Conservation (phyloP, 805 yeast genomes). For the Candida railenensis region DNA sequence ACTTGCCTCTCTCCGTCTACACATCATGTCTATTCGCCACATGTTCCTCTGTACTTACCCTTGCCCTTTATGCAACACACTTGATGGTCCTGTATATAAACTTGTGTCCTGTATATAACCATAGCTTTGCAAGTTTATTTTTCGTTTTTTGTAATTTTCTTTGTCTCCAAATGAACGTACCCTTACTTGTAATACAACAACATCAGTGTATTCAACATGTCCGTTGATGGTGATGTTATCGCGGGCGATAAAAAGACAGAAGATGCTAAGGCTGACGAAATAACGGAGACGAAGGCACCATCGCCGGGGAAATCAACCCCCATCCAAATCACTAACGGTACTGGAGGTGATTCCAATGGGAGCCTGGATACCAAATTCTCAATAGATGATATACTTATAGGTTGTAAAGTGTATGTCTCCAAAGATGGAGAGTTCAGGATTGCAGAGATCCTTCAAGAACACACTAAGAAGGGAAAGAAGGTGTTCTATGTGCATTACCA, state of each 20-base stretch:
- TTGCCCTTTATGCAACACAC: too few species aligned
- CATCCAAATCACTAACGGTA: neutral
- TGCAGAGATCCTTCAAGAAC: slow-evolving; percentile 83
- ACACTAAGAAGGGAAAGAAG: slow-evolving; percentile 69
- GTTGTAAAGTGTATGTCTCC: slow-evolving; percentile 77
- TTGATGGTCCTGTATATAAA: neutral
- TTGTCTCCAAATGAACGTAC: neutral
- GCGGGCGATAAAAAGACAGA: slow-evolving; percentile 1
- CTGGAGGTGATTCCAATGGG: neutral
- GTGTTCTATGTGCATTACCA: slow-evolving; percentile 92
- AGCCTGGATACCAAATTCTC: slow-evolving; percentile 16
- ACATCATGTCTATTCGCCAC: too few species aligned
- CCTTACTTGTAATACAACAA: neutral
- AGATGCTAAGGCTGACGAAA: neutral
- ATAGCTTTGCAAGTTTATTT: neutral
- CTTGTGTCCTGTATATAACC: neutral
- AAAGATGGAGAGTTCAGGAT: slow-evolving; percentile 78
- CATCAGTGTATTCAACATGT: neutral
- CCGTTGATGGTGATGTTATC: slow-evolving; percentile 1
- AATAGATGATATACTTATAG: slow-evolving; percentile 57
- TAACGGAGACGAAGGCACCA: neutral
- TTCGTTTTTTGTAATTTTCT: neutral
- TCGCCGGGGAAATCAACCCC: neutral
- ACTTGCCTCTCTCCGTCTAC: too few species aligned
- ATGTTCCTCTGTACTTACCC: too few species aligned